These are phyloP conservation scores for Copromyces sp. DNA, from an alignment of 495 filamentous ascomycete genomes.

Conservation along the genomic window DNA sequence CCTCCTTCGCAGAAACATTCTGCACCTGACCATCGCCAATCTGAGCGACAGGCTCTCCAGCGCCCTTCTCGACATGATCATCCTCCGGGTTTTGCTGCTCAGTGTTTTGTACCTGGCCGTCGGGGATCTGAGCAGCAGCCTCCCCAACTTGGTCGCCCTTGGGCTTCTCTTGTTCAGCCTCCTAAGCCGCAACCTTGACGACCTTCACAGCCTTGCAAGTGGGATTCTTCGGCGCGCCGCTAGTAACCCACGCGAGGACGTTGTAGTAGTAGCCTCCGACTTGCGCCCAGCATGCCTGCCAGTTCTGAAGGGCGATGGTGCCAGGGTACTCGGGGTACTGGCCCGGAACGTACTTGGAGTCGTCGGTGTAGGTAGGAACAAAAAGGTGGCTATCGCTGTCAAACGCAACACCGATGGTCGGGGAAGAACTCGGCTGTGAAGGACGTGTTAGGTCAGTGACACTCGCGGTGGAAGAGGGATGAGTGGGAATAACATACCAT, in stretches of 20 bases:
- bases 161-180: neutral
- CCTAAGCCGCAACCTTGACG: neutral
- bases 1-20: neutral
- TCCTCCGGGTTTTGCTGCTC: neutral
- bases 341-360: constrained; percentile 19
- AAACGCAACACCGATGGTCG: constrained; percentile 31
- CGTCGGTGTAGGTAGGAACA: constrained; percentile 36
- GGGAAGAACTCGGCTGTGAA: neutral
- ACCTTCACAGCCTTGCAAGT: constrained; percentile 43
- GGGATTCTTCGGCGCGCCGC: constrained; percentile 41
- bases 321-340: constrained; percentile 7
- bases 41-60: neutral
- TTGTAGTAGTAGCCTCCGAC: constrained; percentile 41
- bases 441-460: constrained; percentile 41
- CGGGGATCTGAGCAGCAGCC: neutral
- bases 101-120: neutral
- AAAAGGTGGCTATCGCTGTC: constrained; percentile 30
- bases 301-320: constrained; percentile 27
- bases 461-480: constrained; percentile 28
- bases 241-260: constrained; percentile 39
- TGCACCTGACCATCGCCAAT: neutral
- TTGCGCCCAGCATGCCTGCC: constrained; percentile 44
- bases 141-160: neutral
- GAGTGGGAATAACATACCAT: constrained; percentile 26
- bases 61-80: neutral